Conservation (phyloP, 768 basidiomycete species). For the Lanmaoa pseudosensibilis region DNA sequence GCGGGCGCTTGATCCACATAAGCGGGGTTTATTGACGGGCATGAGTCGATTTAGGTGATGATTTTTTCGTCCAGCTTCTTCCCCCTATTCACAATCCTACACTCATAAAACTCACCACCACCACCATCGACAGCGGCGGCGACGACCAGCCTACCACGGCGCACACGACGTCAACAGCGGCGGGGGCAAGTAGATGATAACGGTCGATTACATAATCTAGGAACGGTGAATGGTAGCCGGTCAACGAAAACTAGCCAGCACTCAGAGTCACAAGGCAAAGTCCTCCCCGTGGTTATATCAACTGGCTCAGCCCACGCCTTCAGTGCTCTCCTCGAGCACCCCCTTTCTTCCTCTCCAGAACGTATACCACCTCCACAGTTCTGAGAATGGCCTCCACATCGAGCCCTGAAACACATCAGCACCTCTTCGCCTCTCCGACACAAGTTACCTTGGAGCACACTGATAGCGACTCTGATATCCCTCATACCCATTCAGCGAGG, state of each 20-base stretch:
- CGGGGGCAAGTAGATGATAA: not conserved
- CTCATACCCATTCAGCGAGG: slow-evolving; percentile 4
- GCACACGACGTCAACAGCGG: not conserved
- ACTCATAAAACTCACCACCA: not conserved
- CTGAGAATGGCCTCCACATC: slow-evolving; percentile 41
- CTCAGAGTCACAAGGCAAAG: slow-evolving; percentile 1
- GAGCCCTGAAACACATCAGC: slow-evolving; percentile 51
- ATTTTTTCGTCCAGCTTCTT: not conserved
- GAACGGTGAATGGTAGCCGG: slow-evolving; percentile 5
- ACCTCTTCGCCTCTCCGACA: slow-evolving; percentile 31
- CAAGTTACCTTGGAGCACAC: slow-evolving; percentile 1
- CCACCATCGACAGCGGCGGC: not conserved
- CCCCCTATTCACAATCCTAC: not conserved
- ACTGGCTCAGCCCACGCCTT: not conserved
- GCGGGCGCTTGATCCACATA: not conserved
- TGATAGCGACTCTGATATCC: slow-evolving; percentile 10
- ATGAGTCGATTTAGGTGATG: not conserved
- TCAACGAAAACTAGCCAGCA: not conserved
- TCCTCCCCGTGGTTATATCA: not conserved
- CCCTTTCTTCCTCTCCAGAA: not conserved
- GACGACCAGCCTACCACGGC: not conserved
- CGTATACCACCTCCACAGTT: slow-evolving; percentile 1
- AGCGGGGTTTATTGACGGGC: not conserved
- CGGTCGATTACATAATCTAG: slow-evolving; percentile 12
- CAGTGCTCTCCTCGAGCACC: not conserved